Base-by-base conservation (phyloP, 2,329 filamentous ascomycete genomes). In the Pyrenophora teres region DNA sequence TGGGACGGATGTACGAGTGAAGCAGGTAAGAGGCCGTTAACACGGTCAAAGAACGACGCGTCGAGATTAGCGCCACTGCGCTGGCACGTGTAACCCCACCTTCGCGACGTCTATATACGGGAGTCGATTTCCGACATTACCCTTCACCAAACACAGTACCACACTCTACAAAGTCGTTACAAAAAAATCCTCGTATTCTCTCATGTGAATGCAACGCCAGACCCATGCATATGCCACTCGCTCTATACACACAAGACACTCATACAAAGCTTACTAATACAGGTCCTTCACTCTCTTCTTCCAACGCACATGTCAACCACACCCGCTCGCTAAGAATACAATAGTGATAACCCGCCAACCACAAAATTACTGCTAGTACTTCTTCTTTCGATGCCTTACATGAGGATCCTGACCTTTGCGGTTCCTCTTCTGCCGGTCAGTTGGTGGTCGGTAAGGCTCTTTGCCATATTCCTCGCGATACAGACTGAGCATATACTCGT, bases 401-500 rank as follows among this genome's bases (percentile, higher is more conserved):
- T 72, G 68, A 33, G 60, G 60, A 63, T 72, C 69, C 44, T 62
- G 53, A 1, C 69, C 68, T 45, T 69, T 72, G 3, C 65, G 43
- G 30, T 59, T 59, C 38, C 64, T 59, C 54, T 65, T 71, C 50
- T 69, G 66, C n/a, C 69, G 57, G 42, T 72, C 68, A 5, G 62
- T 67, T 5, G 64, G 63, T 40, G 69, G 69, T 27, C 54, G 60
- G 25, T 67, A 73, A 6, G 69, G 65, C 50, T 72, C 70, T 23
- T 67, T 63, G 16, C 69, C 69, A 39, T 51, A 71, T 40, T 74
- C 70, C 25, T 69, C 67, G 2, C 69, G 55, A 21, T 53, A 68
- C 42, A 65, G 37, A 8, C 51, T 46, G 12, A 73, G 43, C 70
- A 74, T 73, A 27, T 71, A 73, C 38, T 73, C 70, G 25, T 74